Evolutionary conservation across 306 rosid species (phyloP), one percentile per base, ranked within the genome.

Genomic region (Betula pendula): DNA sequence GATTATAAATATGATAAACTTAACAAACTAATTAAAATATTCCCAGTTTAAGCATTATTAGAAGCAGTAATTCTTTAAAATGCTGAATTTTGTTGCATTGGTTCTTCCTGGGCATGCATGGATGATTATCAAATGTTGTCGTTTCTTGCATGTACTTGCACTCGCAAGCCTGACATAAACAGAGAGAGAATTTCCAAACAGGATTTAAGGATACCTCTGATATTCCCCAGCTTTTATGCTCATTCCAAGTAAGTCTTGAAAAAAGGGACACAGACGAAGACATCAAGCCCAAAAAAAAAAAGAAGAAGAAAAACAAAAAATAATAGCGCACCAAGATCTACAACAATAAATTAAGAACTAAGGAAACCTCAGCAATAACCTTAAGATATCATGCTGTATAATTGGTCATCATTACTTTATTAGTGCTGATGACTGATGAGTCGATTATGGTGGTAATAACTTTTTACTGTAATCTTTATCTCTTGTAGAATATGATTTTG

Each of bases 81-180:
- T 16, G 6, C 44, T 8, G 13, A 63, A 62, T 77, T 75, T 68
- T 66, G 33, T 52, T 45, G 63, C 35, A 74, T 77, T 33, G 29
- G 59, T 49, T 66, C 19, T 52, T 59, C 72, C 77, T 71, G 52
- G 81, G 82, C 69, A 42, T 74, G 42, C 68, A 56, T 72, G 77
- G 71, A 77, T 51, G 63, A 76, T 79, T 55, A 79, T 86, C 49
- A 49, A 63, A 58, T 76, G 74, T 81, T 84, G 91, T 87, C 90
- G 80, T 81, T 38, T 82, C 80, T 73, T 80, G 86, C 83, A 82
- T 76, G 79, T 86, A 84, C 84, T 51, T 73, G 81, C 79, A 43
- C 85, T 85, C 77, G 74, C 79, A 72, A 70, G 69, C 81, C 85
- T 81, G 90, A 81, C 89, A 70, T 27, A 80, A n/a, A n/a, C n/a